These are phyloP conservation scores for Cutaneotrichosporon daszewskae DNA, from an alignment of 1,284 basidiomycete genomes.

Conservation along the genomic window DNA sequence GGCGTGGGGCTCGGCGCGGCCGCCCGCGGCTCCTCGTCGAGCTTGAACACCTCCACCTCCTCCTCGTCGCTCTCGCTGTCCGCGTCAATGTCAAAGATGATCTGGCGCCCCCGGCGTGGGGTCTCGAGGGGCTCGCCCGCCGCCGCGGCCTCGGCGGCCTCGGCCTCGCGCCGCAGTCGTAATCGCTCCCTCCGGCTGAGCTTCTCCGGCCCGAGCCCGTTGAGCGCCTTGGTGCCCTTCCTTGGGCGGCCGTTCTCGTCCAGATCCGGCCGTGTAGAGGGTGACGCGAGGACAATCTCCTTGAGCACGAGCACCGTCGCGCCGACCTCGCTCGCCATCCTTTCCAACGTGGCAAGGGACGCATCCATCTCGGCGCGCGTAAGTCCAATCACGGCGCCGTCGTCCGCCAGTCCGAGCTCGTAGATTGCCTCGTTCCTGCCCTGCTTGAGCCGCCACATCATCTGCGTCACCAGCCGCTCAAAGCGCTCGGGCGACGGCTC, in stretches of 20 bases:
- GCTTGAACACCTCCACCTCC: constrained; percentile 24
- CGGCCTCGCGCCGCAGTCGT: constrained; percentile 3
- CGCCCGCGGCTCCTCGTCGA: too few relatives aligned
- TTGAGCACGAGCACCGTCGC: constrained; percentile 81
- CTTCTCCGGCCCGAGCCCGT: constrained; percentile 5
- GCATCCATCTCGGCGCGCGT: constrained; percentile 66
- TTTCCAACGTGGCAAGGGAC: constrained; percentile 73
- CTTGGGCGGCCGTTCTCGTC: constrained; percentile 26
- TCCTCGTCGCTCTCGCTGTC: constrained; percentile 14
- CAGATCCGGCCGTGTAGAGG: constrained; percentile 23
- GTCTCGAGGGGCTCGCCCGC: background rate
- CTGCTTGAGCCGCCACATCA: constrained; percentile 89
- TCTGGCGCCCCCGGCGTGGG: background rate
- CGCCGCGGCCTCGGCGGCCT: background rate
- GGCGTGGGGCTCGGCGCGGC: constrained; percentile 10
- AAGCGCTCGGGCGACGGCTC: constrained; percentile 47
- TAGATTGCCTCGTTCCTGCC: constrained; percentile 88
- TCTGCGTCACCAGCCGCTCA: constrained; percentile 71
- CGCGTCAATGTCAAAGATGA: constrained; percentile 4
- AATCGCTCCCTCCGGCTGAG: constrained; percentile 5
- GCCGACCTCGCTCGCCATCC: constrained; percentile 87
- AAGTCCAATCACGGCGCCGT: constrained; percentile 76
- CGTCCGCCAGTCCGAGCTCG: constrained; percentile 79
- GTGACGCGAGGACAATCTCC: constrained; percentile 55
- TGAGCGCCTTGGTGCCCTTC: constrained; percentile 18